phyloP scores from a whole-genome alignment of 495 filamentous ascomycete species.

The Neurospora intermedia region DNA sequence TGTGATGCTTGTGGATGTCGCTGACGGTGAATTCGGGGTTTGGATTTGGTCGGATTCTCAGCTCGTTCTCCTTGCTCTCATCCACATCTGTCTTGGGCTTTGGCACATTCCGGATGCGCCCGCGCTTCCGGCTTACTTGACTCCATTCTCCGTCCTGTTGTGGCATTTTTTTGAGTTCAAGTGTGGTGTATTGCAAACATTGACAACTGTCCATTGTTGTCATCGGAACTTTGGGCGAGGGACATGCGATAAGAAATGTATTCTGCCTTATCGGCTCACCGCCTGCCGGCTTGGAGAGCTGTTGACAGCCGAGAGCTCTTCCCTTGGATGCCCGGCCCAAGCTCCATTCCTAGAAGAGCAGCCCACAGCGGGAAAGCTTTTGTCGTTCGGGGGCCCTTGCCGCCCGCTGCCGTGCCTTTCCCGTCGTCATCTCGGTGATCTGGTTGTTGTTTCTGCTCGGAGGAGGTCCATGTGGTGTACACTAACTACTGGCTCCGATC shows the following conservation, averaged over 20 bases:
- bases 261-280: constrained; percentile 6
- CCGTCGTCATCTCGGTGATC: background rate
- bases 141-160: constrained; percentile 13
- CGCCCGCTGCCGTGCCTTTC: background rate
- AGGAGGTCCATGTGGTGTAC: too few relatives aligned
- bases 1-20: constrained; percentile 16
- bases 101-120: constrained; percentile 11
- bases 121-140: constrained; percentile 19
- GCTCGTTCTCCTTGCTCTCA: background rate
- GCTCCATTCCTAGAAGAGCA: background rate
- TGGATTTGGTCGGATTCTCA: constrained; percentile 13
- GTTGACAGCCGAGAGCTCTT: background rate
- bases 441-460: too few relatives aligned
- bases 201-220: background rate
- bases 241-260: constrained; percentile 2
- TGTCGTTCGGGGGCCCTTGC: background rate
- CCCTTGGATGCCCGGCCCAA: background rate
- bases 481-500: too few relatives aligned
- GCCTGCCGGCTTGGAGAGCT: constrained; percentile 2
- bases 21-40: constrained; percentile 16
- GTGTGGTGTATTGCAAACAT: background rate
- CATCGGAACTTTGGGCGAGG: background rate
- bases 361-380: background rate
- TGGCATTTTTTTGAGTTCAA: constrained; percentile 1
- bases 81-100: background rate